Evolutionary conservation across 2,329 filamentous ascomycete species (phyloP).

Genomic region (Calonectria henricotiae): DNA sequence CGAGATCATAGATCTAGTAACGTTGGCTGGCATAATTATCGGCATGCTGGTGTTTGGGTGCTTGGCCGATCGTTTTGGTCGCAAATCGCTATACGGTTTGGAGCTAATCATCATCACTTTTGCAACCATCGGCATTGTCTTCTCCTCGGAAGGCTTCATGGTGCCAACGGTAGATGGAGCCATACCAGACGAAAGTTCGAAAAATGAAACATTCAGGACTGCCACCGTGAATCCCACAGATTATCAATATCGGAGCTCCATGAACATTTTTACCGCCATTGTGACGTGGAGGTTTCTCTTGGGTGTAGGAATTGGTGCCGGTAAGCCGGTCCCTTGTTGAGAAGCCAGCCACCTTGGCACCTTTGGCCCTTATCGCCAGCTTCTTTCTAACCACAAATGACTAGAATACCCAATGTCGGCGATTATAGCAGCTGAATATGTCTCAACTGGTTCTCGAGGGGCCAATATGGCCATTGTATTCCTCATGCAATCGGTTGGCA

Average conservation of each 20-base stretch:
- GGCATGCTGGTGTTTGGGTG: constrained; percentile 49
- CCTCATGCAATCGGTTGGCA: constrained; percentile 57
- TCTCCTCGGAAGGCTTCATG: constrained; percentile 39
- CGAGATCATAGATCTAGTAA: constrained; percentile 47
- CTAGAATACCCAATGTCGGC: constrained; percentile 54
- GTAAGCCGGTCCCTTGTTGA: constrained; percentile 34
- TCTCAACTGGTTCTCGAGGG: constrained; percentile 50
- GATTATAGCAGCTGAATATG: constrained; percentile 53
- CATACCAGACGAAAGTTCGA: neutral
- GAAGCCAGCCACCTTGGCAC: neutral
- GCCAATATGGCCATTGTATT: constrained; percentile 53
- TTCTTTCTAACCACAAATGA: neutral
- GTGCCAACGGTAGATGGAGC: neutral
- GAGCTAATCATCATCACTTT: constrained; percentile 50
- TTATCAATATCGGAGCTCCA: neutral
- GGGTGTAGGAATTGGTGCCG: constrained; percentile 52
- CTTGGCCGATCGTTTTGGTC: constrained; percentile 49
- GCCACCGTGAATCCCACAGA: neutral
- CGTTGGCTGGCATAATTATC: constrained; percentile 44
- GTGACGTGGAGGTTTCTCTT: constrained; percentile 22
- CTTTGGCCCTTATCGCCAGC: neutral
- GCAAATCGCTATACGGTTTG: constrained; percentile 49
- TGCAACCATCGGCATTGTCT: constrained; percentile 47
- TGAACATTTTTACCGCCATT: constrained; percentile 28
- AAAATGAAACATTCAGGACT: neutral